Evolutionary conservation across 1,139 yeast genomes (phyloP).

Genomic region (Candida buenavistaensis): DNA sequence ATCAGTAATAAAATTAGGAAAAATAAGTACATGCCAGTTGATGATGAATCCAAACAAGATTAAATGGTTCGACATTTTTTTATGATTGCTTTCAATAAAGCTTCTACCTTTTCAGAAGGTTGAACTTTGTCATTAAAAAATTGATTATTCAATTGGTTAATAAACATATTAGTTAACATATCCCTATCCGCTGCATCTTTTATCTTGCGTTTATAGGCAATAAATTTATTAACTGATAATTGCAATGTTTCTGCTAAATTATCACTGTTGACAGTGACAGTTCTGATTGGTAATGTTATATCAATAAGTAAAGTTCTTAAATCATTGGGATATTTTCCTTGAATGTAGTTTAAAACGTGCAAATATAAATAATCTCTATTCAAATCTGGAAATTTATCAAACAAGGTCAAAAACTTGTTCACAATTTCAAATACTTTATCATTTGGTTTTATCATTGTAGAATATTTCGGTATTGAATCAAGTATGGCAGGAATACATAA

Average conservation of each 20-base stretch:
- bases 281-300: constrained; percentile 68
- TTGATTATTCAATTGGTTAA: constrained; percentile 35
- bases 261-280: constrained; percentile 33
- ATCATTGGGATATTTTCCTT: constrained; percentile 35
- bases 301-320: constrained; percentile 52
- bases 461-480: constrained; percentile 28
- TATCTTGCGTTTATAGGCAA: constrained; percentile 55
- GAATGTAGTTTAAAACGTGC: constrained; percentile 61
- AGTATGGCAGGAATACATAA: constrained; percentile 58
- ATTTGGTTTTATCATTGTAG: constrained; percentile 25
- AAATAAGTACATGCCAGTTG: constrained; percentile 22
- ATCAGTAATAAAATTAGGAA: constrained; percentile 21
- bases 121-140: constrained; percentile 21
- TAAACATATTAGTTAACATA: constrained; percentile 46
- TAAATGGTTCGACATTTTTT: constrained; percentile 33
- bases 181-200: constrained; percentile 32
- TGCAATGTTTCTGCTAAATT: constrained; percentile 62
- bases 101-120: constrained; percentile 2
- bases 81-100: constrained; percentile 41
- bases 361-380: constrained; percentile 66
- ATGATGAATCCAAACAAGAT: constrained; percentile 33
- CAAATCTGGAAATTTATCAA: constrained; percentile 68
- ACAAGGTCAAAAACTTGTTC: constrained; percentile 48
- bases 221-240: constrained; percentile 67
- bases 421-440: constrained; percentile 47